Evolutionary conservation across 1,284 basidiomycete genomes (phyloP), one percentile per base, ranked within the genome.

Genomic region (Schizophyllum amplum): DNA sequence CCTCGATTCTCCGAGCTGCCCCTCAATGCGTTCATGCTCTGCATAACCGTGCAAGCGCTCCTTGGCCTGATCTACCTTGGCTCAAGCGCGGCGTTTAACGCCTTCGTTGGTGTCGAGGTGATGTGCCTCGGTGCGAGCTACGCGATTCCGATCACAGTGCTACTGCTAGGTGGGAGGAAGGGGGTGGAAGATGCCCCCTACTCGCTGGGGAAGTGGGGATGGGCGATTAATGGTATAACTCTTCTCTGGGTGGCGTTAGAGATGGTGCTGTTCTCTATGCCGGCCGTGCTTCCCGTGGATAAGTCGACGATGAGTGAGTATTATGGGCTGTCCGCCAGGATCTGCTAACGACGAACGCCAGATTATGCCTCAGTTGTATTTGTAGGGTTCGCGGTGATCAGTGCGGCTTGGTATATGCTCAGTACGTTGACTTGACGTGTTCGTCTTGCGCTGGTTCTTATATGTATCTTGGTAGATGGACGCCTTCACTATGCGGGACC

Each of bases 301-400:
- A 60, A 57, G 59, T 67, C 65, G 0, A 68, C 77, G 1, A 81
- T 80, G 78, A 82, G 81, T 77, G 59, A 50, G 74, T 69, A 48
- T 33, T 13, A 13, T 33, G 20, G 51, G 23, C n/a, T 25, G 24
- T 26, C 22, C 26, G 24, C 13, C 47, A 24, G 13, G 13, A 55
- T 42, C 33, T 13, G 21, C 3, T 24, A n/a, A 22, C 42, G 21
- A 52, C 42, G 27, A n/a, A 20, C 24, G 51, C 17, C 57, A 83
- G 81, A 82, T 67, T 83, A 81, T 61, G 82, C 77, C 7, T 82
- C 81, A 20, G 81, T 81, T 5, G 82, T 85, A 20, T 84, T 84
- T 58, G 75, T 84, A 42, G 82, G 79, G 1, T 84, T 84, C 60
- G 78, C 69, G 3, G 62, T 67, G 11, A 73, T 85, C 47, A 81